phyloP scores from a whole-genome alignment of 176 grass and related monocot species.

The Avena eriantha region DNA sequence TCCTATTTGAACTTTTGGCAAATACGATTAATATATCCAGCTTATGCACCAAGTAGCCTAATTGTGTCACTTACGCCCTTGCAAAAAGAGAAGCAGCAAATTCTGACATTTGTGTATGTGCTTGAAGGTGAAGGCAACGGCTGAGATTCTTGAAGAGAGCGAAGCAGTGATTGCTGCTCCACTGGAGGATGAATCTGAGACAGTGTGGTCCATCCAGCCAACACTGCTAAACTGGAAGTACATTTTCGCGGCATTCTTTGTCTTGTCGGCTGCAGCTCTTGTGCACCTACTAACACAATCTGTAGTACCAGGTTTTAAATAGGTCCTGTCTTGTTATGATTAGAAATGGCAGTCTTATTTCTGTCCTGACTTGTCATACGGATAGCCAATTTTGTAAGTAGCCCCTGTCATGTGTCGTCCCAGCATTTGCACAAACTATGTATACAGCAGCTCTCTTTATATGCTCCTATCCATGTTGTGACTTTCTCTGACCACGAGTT shows the following conservation, averaged over 20 bases:
- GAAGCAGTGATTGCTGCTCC: constrained; percentile 43
- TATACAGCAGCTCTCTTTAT: not conserved
- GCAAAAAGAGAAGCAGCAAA: not conserved
- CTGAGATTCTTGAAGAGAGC: constrained; percentile 13
- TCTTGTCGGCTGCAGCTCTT: constrained; percentile 47
- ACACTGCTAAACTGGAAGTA: constrained; percentile 56
- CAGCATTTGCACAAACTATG: not conserved
- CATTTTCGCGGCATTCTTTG: constrained; percentile 48
- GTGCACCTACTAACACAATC: constrained; percentile 9
- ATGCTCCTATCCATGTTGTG: not conserved
- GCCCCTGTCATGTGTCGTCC: not conserved
- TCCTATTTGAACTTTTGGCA: not conserved
- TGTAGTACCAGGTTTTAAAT: not conserved
- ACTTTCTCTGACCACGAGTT: not conserved
- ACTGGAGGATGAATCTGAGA: constrained; percentile 53
- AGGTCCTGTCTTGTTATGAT: constrained; percentile 11
- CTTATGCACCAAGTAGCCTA: constrained; percentile 6
- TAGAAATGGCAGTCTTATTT: not conserved
- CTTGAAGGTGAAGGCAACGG: constrained; percentile 45
- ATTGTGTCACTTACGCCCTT: not conserved
- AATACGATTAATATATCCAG: not conserved
- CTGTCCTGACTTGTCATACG: not conserved
- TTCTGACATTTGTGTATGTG: not conserved
- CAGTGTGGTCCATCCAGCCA: constrained; percentile 55
- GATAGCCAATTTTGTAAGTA: constrained; percentile 33